Conservation (phyloP, 306 rosid species). For the Heteromeles arbutifolia region DNA sequence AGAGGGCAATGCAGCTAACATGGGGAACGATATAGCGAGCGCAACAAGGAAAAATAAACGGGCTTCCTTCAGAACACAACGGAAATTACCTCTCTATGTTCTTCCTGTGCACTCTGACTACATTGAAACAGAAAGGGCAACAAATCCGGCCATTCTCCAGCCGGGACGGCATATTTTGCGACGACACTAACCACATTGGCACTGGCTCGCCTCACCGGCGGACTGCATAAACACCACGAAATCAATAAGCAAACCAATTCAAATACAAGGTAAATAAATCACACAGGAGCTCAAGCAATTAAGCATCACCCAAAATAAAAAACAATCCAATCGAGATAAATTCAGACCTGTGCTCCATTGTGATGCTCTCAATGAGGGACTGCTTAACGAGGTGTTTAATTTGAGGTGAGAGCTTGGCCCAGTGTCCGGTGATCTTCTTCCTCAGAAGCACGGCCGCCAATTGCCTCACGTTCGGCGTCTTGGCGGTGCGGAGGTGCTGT, state of each 20-base stretch:
- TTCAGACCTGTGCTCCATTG: slow-evolving; percentile 77
- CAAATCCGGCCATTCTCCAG: slow-evolving; percentile 94
- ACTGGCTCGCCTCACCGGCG: slow-evolving; percentile 91
- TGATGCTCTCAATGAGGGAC: slow-evolving; percentile 76
- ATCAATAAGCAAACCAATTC: neutral
- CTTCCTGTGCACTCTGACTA: slow-evolving; percentile 92
- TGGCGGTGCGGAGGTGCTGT: slow-evolving; percentile 91
- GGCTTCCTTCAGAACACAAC: neutral
- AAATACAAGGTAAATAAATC: neutral
- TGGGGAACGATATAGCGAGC: neutral
- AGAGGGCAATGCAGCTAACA: neutral
- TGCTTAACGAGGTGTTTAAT: slow-evolving; percentile 70
- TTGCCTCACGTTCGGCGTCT: slow-evolving; percentile 95
- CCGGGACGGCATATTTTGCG: slow-evolving; percentile 88
- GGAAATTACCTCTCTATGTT: slow-evolving; percentile 80
- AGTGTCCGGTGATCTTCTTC: slow-evolving; percentile 96
- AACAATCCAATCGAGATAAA: neutral
- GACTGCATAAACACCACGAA: slow-evolving; percentile 40
- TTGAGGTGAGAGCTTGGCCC: slow-evolving; percentile 86
- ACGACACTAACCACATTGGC: slow-evolving; percentile 89
- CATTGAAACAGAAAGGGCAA: slow-evolving; percentile 92
- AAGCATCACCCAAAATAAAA: neutral
- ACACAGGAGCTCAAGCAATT: neutral
- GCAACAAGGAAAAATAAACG: neutral
- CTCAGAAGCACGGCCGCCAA: slow-evolving; percentile 91